Evolutionary conservation across 768 basidiomycete species (phyloP), one percentile per base, ranked within the genome.

Genomic region (Rhizopogon salebrosus): DNA sequence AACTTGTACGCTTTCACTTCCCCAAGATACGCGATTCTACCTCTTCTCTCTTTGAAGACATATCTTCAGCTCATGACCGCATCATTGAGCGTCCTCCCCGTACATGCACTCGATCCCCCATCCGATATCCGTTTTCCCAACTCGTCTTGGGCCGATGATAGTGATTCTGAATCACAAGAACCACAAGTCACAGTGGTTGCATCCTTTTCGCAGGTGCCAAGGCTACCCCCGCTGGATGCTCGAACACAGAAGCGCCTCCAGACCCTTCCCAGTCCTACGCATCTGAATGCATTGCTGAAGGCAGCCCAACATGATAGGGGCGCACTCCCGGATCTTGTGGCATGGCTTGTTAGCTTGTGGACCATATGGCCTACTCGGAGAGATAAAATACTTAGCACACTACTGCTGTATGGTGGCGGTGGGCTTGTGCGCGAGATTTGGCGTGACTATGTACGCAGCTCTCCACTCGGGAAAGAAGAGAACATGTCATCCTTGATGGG

Each of bases 361-460:
- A 67, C 72, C 0, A 76, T 81, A 2, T 92, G 87, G 79, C 80
- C 88, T 1, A 64, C 76, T 11, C 72, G 76, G 51, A 73, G 76
- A 55, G 82, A 85, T 49, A 68, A 72, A 14, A 70, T 92, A 0
- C 75, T 94, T 11, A 76, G 80, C 29, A 70, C 72, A 2, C 72
- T 83, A 0, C 71, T 80, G 13, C 72, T 60, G 58, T 78, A 76
- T 5, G 75, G 78, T 3, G 78, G 83, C 0, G 80, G 78, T 1
- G 80, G 85, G 0, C 67, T 94, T 6, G 76, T 94, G 4, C 77
- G 88, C 41, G 88, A 92, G 63, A 68, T 94, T 27, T 95, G 85
- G 63, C 73, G 90, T 1, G 76, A 76, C 0, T 80, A 80, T 39
- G 82, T 93, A 1, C 72, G 89, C 24, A 59, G 74, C 13, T 78